A percentile compares a stretch with the other conserved stretches of the same genome.
phyloP scores from a whole-genome alignment of 495 filamentous ascomycete genomes.

The Usnea hakonensis region DNA sequence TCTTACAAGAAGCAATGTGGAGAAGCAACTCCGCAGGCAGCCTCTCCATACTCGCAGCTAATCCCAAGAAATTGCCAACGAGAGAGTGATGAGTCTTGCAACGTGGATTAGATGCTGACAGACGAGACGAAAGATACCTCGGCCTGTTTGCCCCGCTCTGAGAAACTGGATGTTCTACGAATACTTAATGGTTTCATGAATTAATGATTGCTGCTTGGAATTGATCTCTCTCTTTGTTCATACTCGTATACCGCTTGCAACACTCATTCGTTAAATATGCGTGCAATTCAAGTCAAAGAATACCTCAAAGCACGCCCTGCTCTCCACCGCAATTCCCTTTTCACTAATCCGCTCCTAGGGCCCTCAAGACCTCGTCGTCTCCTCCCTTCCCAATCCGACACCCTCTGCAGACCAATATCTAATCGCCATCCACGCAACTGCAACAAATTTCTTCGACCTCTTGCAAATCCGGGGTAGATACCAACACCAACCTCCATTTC shows the following conservation, averaged over 20 bases:
- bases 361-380: slow-evolving; percentile 69
- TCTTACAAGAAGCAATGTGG: slow-evolving; percentile 65
- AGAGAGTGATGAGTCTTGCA: neutral
- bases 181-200: neutral
- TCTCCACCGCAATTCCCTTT: neutral
- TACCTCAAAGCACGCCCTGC: slow-evolving; percentile 53
- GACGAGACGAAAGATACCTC: slow-evolving; percentile 6
- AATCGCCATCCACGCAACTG: slow-evolving; percentile 78
- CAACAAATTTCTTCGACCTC: slow-evolving; percentile 93
- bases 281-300: slow-evolving; percentile 66
- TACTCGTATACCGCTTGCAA: neutral
- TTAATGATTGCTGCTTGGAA: neutral
- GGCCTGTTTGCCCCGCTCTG: neutral
- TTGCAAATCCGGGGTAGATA: slow-evolving; percentile 73
- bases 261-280: slow-evolving; percentile 47
- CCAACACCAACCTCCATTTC: slow-evolving; percentile 62
- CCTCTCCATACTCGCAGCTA: slow-evolving; percentile 40
- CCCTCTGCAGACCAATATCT: slow-evolving; percentile 71
- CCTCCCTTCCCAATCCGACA: slow-evolving; percentile 60
- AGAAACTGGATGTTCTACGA: neutral
- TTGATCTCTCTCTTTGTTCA: neutral
- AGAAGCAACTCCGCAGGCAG: slow-evolving; percentile 73
- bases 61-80: neutral
- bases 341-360: slow-evolving; percentile 29
- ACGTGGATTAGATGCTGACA: neutral